A percentile compares a stretch with the other conserved stretches of the same genome.
Evolutionary conservation across 805 yeast species (phyloP).

Genomic region (Candida coquimbonensis): DNA sequence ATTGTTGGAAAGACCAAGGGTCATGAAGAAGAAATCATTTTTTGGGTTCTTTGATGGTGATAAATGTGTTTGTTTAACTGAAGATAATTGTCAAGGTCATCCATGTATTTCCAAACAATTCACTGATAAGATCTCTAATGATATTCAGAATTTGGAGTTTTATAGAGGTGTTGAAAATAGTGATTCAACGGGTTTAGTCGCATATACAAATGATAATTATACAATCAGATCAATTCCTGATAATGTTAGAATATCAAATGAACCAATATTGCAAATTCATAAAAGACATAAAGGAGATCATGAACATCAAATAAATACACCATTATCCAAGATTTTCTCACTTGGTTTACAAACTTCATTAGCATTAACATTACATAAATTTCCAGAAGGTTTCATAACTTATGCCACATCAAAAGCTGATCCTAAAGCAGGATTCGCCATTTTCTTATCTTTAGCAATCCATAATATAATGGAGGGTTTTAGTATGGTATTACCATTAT

Average conservation of each 20-base stretch:
- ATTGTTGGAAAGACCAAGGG: not conserved
- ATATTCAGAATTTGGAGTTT: slow-evolving; percentile 20
- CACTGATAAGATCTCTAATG: slow-evolving; percentile 18
- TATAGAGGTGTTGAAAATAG: slow-evolving; percentile 12
- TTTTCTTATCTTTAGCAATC: slow-evolving; percentile 76
- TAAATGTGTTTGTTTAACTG: slow-evolving; percentile 17
- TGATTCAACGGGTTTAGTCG: slow-evolving; percentile 15
- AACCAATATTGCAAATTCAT: slow-evolving; percentile 24
- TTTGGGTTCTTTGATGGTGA: not conserved
- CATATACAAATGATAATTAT: slow-evolving; percentile 12
- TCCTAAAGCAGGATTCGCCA: slow-evolving; percentile 65
- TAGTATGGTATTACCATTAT: slow-evolving; percentile 86
- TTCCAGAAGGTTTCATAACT: slow-evolving; percentile 93
- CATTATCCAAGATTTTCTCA: slow-evolving; percentile 68
- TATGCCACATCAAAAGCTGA: slow-evolving; percentile 69
- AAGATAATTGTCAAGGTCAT: slow-evolving; percentile 16
- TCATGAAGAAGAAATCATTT: not conserved
- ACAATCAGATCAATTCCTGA: not conserved
- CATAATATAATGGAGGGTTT: slow-evolving; percentile 95
- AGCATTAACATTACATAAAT: slow-evolving; percentile 82
- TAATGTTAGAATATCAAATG: slow-evolving; percentile 11
- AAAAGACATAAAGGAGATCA: slow-evolving; percentile 39
- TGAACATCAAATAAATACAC: slow-evolving; percentile 76
- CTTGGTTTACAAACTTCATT: slow-evolving; percentile 87
- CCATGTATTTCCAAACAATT: slow-evolving; percentile 14